Percentiles rank a stretch among this genome's conserved stretches.
These are phyloP conservation scores for Syncephalastrum sp. DNA, from an alignment of 371 early-diverging fungal genomes.

Conservation along the genomic window DNA sequence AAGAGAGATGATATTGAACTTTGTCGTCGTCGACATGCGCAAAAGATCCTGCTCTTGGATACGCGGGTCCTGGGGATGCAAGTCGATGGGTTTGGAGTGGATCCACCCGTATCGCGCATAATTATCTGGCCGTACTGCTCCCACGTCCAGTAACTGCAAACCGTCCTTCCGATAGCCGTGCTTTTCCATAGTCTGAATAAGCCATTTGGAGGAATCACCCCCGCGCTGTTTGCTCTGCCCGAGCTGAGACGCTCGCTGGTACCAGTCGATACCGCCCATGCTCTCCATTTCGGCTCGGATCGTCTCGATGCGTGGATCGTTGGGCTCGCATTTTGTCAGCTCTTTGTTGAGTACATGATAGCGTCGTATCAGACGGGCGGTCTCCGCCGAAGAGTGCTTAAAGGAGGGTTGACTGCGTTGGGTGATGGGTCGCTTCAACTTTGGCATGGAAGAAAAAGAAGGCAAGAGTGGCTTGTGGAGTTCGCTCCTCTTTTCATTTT, in stretches of 20 bases:
- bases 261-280: conserved; percentile 86
- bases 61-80: conserved; percentile 77
- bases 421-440: conserved; percentile 8
- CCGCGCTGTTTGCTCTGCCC: conserved; percentile 85
- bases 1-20: conserved; percentile 81
- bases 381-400: conserved; percentile 48
- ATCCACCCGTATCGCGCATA: conserved; percentile 76
- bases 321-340: conserved; percentile 47
- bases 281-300: conserved; percentile 70
- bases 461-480: too few species aligned
- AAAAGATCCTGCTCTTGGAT: conserved; percentile 82
- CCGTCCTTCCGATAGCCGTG: conserved; percentile 6
- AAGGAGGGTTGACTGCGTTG: conserved; percentile 19
- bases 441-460: conserved; percentile 5
- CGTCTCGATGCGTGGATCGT: conserved; percentile 23
- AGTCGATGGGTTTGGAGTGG: conserved; percentile 73
- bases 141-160: conserved; percentile 80
- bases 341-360: conserved; percentile 78
- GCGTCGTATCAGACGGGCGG: conserved; percentile 67
- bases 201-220: conserved; percentile 84
- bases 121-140: conserved; percentile 78
- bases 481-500: neutral
- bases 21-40: conserved; percentile 48
- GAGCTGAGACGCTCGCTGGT: conserved; percentile 79
- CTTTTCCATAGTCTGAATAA: conserved; percentile 53